These are phyloP conservation scores for Salix udensis DNA, from an alignment of 345 rosid genomes.

Conservation along the genomic window DNA sequence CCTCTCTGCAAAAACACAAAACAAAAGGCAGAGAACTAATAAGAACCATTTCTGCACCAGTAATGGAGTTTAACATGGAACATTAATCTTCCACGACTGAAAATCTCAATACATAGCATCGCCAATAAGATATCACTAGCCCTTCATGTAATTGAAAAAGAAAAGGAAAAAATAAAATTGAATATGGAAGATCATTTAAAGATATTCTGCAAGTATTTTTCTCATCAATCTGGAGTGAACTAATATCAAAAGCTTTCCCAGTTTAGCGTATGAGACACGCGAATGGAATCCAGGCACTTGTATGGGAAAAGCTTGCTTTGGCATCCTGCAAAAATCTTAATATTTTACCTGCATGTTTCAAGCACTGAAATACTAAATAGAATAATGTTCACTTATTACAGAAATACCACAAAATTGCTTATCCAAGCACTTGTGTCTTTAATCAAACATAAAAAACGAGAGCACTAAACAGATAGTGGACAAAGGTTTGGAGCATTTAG, in stretches of 20 bases:
- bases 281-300: too few relatives aligned
- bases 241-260: not conserved
- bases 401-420: not conserved
- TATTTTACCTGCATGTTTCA: not conserved
- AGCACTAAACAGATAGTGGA: too few relatives aligned
- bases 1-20: conserved; percentile 43
- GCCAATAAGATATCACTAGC: not conserved
- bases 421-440: not conserved
- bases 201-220: not conserved
- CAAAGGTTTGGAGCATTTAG: not conserved
- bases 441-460: not conserved
- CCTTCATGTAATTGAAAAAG: too few relatives aligned
- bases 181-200: not conserved
- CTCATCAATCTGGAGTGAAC: not conserved
- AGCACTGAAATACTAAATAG: not conserved
- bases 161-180: not conserved
- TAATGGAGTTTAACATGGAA: not conserved
- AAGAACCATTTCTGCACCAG: not conserved
- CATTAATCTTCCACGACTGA: not conserved
- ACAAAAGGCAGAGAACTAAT: not conserved
- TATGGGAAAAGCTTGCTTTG: not conserved
- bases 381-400: not conserved
- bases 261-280: not conserved
- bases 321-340: not conserved
- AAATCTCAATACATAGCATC: not conserved